Evolutionary conservation across 2,329 filamentous ascomycete species (phyloP), one percentile per base, ranked within the genome.

Genomic region (Decorospora gaudefroyi): DNA sequence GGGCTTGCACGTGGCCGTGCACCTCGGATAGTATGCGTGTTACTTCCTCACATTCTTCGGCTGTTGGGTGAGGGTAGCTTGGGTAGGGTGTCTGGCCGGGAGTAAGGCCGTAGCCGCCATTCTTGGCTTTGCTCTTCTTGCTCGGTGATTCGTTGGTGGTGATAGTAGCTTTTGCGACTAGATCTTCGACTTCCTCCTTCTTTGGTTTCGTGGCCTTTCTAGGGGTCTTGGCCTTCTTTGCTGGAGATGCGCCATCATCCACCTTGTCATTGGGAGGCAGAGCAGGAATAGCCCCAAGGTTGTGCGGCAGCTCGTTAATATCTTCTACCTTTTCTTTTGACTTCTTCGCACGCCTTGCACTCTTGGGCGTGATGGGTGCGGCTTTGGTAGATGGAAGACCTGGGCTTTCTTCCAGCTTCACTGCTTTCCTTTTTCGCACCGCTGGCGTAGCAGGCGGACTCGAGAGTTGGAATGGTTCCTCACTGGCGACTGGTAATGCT

Each of bases 41-140:
- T 4, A 92, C 86, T 57, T 86, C 78, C 51, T 85, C 77, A 62
- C 88, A 91, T 56, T 88, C 82, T 36, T 83, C 80, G 0, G 76
- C 59, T 0, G 85, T 90, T 0, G 89, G 89, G 42, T 77, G 78
- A 2, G 68, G 57, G 66, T 82, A 86, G 43, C 85, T 75, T 0
- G 87, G 86, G 53, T 86, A 95, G 0, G 88, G 89, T 1, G 82
- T 79, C 38, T 68, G 49, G 16, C 76, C 76, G 9, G 74, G 74
- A 7, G 70, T 76, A 17, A 78, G 65, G 9, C 74, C 72, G 42
- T 76, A 76, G 32, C 69, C 67, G 29, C 61, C 67, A 36, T 65
- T 69, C 49, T 76, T 75, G 30, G 67, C 62, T 31, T 65, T 64
- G 2, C 33, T 46, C 31, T 58, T 61, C 39, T 66, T 69, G 45